Evolutionary conservation across 176 grass and related monocot genomes (phyloP).

Genomic region (Rhynchospora tenuis): DNA sequence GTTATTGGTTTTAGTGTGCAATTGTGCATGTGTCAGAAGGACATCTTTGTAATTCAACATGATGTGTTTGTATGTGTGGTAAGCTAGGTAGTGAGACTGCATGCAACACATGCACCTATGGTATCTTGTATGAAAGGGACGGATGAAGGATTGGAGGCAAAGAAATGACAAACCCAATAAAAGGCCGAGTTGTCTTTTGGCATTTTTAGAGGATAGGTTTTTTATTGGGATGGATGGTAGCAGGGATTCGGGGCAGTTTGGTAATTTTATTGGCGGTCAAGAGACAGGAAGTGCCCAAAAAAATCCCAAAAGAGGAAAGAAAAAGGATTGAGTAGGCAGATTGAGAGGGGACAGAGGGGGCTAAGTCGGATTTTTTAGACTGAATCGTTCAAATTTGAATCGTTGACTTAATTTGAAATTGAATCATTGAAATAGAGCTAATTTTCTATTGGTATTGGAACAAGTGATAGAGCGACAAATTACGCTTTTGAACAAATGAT

Average conservation of each 20-base stretch:
- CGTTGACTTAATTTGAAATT: no score
- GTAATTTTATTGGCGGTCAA: background rate
- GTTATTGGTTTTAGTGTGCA: background rate
- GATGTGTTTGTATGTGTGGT: background rate
- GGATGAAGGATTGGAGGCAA: conserved; percentile 24
- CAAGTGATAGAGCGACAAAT: no score
- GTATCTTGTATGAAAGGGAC: conserved; percentile 29
- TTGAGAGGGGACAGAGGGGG: background rate
- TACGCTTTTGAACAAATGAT: no score
- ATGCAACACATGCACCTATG: background rate
- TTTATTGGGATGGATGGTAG: background rate
- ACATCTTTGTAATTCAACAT: background rate
- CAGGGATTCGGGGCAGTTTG: conserved; percentile 7
- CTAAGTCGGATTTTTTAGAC: background rate
- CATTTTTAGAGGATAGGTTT: conserved; percentile 10
- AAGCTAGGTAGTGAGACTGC: background rate
- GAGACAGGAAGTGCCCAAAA: conserved; percentile 11
- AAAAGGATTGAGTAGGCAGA: background rate
- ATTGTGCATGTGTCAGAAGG: background rate
- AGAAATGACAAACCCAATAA: conserved; percentile 25
- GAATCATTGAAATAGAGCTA: no score
- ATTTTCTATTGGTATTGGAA: no score
- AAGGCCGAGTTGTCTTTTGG: conserved; percentile 27
- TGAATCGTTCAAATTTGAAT: no score
- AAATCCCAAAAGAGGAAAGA: conserved; percentile 15